phyloP scores from a whole-genome alignment of 345 rosid species.

The Geranium brycei region DNA sequence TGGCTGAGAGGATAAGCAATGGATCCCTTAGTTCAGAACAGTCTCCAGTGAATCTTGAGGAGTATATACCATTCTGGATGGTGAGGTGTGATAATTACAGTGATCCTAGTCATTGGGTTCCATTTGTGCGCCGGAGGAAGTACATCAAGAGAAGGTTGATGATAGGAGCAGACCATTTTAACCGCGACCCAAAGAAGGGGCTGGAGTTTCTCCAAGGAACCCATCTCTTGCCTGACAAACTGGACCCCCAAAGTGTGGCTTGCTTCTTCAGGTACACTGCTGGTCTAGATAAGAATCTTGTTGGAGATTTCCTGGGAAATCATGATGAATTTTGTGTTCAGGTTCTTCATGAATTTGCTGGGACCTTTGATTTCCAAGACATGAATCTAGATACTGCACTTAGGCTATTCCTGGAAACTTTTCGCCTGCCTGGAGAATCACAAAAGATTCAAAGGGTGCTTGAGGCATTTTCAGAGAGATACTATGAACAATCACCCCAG shows the following conservation, averaged over 20 bases:
- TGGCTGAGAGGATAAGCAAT: conserved; percentile 95
- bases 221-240: conserved; percentile 95
- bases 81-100: conserved; percentile 75
- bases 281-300: conserved; percentile 95
- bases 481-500: conserved; percentile 86
- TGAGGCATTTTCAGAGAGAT: conserved; percentile 96
- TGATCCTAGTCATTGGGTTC: conserved; percentile 86
- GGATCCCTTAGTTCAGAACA: conserved; percentile 56
- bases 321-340: conserved; percentile 97
- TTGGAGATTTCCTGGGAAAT: conserved; percentile 96
- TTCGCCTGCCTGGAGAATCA: conserved; percentile 94
- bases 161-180: conserved; percentile 99
- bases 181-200: conserved; percentile 98
- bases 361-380: conserved; percentile 96
- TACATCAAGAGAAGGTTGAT: conserved; percentile 90
- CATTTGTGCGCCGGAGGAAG: conserved; percentile 80
- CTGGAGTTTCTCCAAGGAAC: conserved; percentile 97
- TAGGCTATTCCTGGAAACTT: conserved; percentile 83
- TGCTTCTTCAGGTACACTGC: conserved; percentile 96
- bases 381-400: conserved; percentile 96
- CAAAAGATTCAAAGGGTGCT: conserved; percentile 97
- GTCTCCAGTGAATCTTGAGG: conserved; percentile 62
- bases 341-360: conserved; percentile 97
- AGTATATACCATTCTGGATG: conserved; percentile 96
- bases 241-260: conserved; percentile 98